Conservation (phyloP, 306 rosid species). For the Casuarina cunninghamiana region DNA sequence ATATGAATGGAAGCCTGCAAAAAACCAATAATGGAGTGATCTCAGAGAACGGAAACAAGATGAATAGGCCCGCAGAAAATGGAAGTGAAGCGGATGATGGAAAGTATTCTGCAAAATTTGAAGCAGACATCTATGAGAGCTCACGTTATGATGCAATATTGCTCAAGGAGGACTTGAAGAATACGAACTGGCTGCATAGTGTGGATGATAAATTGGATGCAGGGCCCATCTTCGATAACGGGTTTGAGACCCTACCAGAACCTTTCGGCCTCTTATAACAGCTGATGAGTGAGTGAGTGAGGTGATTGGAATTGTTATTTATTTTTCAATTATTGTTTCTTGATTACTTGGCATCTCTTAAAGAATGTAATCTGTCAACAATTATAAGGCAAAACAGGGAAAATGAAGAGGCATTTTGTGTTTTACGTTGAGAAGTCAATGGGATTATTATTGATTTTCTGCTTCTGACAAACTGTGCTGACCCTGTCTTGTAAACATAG, state of each 20-base stretch:
- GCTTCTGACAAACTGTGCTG: constrained; percentile 8
- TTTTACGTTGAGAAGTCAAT: constrained; percentile 35
- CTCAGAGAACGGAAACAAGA: constrained; percentile 43
- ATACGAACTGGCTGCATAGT: constrained; percentile 84
- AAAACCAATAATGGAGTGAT: constrained; percentile 40
- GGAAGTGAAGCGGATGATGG: constrained; percentile 55
- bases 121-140: constrained; percentile 84
- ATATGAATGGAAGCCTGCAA: constrained; percentile 45
- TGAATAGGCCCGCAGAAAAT: constrained; percentile 33
- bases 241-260: constrained; percentile 90
- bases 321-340: constrained; percentile 27
- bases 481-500: background rate
- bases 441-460: constrained; percentile 36
- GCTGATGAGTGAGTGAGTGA: constrained; percentile 16
- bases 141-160: constrained; percentile 86
- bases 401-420: constrained; percentile 44
- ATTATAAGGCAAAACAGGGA: constrained; percentile 34
- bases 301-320: constrained; percentile 28
- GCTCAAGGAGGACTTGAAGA: constrained; percentile 90
- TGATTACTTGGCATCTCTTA: constrained; percentile 33
- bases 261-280: constrained; percentile 84
- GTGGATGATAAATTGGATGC: constrained; percentile 71
- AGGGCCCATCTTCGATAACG: constrained; percentile 76
- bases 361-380: constrained; percentile 49
- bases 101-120: constrained; percentile 56